Evolutionary conservation across 805 yeast species (phyloP), one percentile per base, ranked within the genome.

Genomic region (Starmerella sp.): DNA sequence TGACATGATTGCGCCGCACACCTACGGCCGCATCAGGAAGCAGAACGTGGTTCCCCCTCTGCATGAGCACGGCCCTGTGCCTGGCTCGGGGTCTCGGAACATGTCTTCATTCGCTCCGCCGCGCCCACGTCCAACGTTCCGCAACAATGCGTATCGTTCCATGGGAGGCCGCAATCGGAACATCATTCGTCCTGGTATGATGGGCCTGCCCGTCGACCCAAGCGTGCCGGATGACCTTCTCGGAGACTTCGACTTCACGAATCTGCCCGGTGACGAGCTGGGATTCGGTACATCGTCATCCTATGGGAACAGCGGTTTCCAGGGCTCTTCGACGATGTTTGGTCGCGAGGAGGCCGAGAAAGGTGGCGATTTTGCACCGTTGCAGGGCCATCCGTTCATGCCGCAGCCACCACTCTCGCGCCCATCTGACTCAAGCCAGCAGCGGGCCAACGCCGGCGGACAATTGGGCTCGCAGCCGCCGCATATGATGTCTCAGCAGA

Each of bases 201-300:
- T 59, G 62, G 60, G 62, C n/a, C 22, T 59, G 15, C 62, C 62
- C 0, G 54, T 59, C 3, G 62, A 59, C 38, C 60, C 61, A 29
- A 53, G 56, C 35, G 48, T 59, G 11, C 56, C 62, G n/a, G 56
- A 57, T 29, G 59, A 59, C 31, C 44, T 59, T 36, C 51, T 59
- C 15, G 57, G 55, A 2, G 54, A 47, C 13, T 52, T 57, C 10
- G 60, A 57, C 36, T 48, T 34, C 32, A 7, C 55, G 22, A 11
- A 36, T 5, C 8, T 22, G 31, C 47, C 22, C 11, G 48, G 34
- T 2, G 51, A 30, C 4, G 43, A 47, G 13, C 34, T 36, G 17
- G 50, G 43, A 22, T 29, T 28, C 17, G 32, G 41, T 22, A 22
- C 22, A 4, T 35, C 32, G 6, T 6, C 29, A 4, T 30, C 36